Base-by-base conservation (phyloP, 2,329 filamentous ascomycete genomes). In the Penicillium fuscoglaucum region DNA sequence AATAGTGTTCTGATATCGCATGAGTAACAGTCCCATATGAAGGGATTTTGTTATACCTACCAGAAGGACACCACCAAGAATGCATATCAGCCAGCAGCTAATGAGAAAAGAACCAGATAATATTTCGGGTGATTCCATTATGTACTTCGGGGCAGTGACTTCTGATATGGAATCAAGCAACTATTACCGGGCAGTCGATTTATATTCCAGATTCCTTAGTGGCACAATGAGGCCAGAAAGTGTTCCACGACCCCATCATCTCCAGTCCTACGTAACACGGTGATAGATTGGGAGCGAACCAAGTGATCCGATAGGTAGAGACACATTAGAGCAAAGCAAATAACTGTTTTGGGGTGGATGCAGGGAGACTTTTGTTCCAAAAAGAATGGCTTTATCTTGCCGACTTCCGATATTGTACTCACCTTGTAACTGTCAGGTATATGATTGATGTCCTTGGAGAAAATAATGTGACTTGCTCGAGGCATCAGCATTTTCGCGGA, bases 1-100 rank as follows among this genome's bases (percentile, higher is more conserved):
- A 2, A 64, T 17, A 17, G 47, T 19, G 19, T 28, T 44, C 63
- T 66, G 40, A 9, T 53, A n/a, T 41, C 21, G 8, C n/a, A 15
- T 33, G 13, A 15, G 37, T 52, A 19, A 29, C 17, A 46, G 3
- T 39, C 12, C 21, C 2, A 2, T 12, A 19, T 28, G 31, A 40
- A 5, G 17, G 24, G 37, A 13, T 31, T 13, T 29, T 7, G 17
- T 24, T 33, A 13, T 29, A 15, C 51, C n/a, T 43, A 61, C 59
- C 15, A 63, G 24, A 13, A 39, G 6, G 2, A n/a, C 12, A 24
- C 12, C 45, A 17, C 52, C 52, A 35, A 55, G 5, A 9, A 55
- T 21, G 17, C 37, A 43, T 26, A 47, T 21, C 13, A 45, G 21
- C 41, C 47, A 51, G 29, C 29, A 48, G 24, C 24, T 51, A 17